Evolutionary conservation across 2,329 filamentous ascomycete genomes (phyloP), one percentile per base, ranked within the genome.

Genomic region (Exophiala viscosa): DNA sequence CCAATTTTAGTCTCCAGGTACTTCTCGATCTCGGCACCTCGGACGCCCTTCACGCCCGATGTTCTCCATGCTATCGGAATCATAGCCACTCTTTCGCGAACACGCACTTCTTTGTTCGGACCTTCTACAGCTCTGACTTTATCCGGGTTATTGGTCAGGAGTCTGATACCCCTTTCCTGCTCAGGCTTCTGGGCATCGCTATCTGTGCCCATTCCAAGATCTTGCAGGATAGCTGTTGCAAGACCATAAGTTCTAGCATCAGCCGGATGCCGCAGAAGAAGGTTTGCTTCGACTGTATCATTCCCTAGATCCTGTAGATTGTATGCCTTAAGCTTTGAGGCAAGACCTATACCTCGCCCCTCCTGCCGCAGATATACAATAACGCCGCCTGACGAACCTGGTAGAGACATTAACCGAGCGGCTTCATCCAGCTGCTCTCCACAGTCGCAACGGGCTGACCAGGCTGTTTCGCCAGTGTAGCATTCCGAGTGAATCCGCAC

Each of bases 401-500:
- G 85, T 23, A 90, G 75, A 13, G 87, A 86, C 93, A 99, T 99
- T 1, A 99, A 75, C 20, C 93, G 82, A 1, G 92, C 93, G 1
- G 93, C 93, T 74, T 99, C 93, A 69, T 99, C 93, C 2, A 99
- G 80, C 69, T 99, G 93, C 73, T 99, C 93, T 51, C 93, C 93
- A 69, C 93, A 99, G 73, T 99, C 93, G 73, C 93, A 99, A 23
- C 93, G 85, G 33, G 93, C 92, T 6, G 91, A 96, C 93, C 93
- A 97, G 1, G 95, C 93, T 1, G 93, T 99, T 76, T 99, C 93
- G 54, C 93, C 93, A 0, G 93, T 99, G 71, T 99, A 99, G 73
- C 93, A 99, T 71, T 99, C 93, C 2, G 89, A 95, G 70, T 99
- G 93, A 66, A 99, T 99, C 52, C 93, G 82, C 42, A 99, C 92